Evolutionary conservation across 805 yeast genomes (phyloP), one percentile per base, ranked within the genome.

Genomic region (Metschnikowia koreensis): DNA sequence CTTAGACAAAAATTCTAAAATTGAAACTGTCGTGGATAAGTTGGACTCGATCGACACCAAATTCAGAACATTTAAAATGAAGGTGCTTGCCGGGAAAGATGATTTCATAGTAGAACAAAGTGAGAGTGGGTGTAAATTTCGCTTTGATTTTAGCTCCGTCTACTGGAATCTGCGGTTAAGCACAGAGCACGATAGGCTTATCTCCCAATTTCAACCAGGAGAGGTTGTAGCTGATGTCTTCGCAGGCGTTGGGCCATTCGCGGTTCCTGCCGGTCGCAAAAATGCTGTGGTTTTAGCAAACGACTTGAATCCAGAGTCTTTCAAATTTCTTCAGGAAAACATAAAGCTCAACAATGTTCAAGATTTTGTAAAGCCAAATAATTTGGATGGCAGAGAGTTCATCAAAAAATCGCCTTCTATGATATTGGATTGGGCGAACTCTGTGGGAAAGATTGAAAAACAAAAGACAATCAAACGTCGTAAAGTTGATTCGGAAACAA

Each of bases 191-290:
- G 93, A 84, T 44, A 75, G 98, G 53, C 70, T 94, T 41, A 86
- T 94, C 3, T 65, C 70, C 1, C 75, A 74, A 52, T 86, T 88
- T 60, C 60, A 79, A 40, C 75, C 81, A 4, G 86, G 87, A 9
- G 87, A 86, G 53, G 87, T 90, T 7, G 87, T 96, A 0, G 89
- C 90, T 61, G 99, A 94, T 72, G 97, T 91, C 0, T 89, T 96
- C 82, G 98, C 97, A 0, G 99, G 99, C 44, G 98, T 94, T 1
- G 99, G 99, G 0, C 99, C 99, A 5, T 94, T 96, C 73, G 93
- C 96, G 1, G 82, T 94, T 1, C 99, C 99, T 0, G 96, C 97
- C 0, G 98, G 92, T 12, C 90, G 87, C 67, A 89, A 86, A 55
- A 80, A 80, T 13, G 87, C 84, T 10, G 66, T 92, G 47, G 96